Evolutionary conservation across 1,139 yeast genomes (phyloP), one percentile per base, ranked within the genome.

Genomic region (Petasospora fabianii): DNA sequence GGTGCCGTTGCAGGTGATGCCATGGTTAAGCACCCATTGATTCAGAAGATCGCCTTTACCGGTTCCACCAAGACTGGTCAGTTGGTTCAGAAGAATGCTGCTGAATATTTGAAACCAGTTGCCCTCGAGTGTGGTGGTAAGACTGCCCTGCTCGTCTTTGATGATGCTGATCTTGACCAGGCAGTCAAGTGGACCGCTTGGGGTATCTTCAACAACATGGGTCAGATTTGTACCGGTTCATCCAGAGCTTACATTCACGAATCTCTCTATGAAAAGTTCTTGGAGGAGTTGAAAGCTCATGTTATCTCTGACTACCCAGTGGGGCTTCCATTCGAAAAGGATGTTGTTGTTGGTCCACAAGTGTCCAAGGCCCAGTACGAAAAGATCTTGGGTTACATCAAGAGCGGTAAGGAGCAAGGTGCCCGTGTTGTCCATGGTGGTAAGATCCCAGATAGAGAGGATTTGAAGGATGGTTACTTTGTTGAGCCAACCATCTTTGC

Each of bases 101-200:
- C 87, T 16, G 59, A 71, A 10, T 67, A 73, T 48, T 57, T 74
- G 54, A 86, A 85, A 62, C 86, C 87, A 9, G 80, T 84, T 26
- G 78, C 94, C n/a, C 65, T 90, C 54, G 97, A 88, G 66, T 82
- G 95, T 56, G 97, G 97, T 49, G 97, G 97, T 45, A 88, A 88
- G 59, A 80, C 92, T 15, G 88, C 88, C 51, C 75, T 77, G 61
- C 73, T 76, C 58, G 77, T 73, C 42, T 82, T 81, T 66, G 81
- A 65, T 35, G 96, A 75, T 59, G 84, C 87, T 18, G 90, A 88
- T 57, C 62, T 87, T 34, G 84, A 80, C 1, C 80, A 80, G 57
- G 90, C 95, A 33, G 88, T 83, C 26, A 84, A 84, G 59, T 85
- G 94, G 83, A 80, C 90, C 32, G 87, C 92, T 19, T 68, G 77